phyloP scores from a whole-genome alignment of 352 stramenopile species.

The Globisporangium cederbergense region DNA sequence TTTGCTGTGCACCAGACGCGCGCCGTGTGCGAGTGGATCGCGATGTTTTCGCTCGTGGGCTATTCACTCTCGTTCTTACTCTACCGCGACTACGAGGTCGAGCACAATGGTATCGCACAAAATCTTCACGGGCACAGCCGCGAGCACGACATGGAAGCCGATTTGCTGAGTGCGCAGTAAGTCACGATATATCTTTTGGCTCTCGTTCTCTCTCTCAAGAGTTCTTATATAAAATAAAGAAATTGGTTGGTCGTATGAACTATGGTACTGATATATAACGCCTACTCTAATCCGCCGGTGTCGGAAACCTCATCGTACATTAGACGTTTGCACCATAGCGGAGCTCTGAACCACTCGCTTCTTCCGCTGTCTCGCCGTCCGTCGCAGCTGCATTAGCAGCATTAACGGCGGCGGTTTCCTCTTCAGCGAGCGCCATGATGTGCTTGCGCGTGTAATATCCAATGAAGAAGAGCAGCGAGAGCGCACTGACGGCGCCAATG shows the following conservation, averaged over 20 bases:
- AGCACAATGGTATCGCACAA: background rate
- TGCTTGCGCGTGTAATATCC: constrained; percentile 72
- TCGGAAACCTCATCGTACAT: background rate
- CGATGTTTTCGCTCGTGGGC: constrained; percentile 46
- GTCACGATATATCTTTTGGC: no score
- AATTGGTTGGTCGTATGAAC: background rate
- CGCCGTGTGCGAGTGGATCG: constrained; percentile 38
- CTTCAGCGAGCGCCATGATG: constrained; percentile 49
- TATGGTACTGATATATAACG: constrained; percentile 8
- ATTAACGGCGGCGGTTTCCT: constrained; percentile 25
- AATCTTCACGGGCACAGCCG: background rate
- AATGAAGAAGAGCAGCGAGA: constrained; percentile 58
- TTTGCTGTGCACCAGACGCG: constrained; percentile 35
- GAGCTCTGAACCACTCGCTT: background rate
- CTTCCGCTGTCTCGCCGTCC: background rate
- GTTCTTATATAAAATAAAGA: background rate
- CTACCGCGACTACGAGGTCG: constrained; percentile 14
- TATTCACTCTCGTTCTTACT: constrained; percentile 49
- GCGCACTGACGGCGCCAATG: constrained; percentile 45
- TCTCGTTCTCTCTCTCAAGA: background rate
- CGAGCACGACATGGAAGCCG: background rate
- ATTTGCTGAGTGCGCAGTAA: background rate
- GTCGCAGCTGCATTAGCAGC: constrained; percentile 2
- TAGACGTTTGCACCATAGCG: constrained; percentile 1
- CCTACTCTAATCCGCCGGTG: background rate